Evolutionary conservation across 2,329 filamentous ascomycete species (phyloP).

Genomic region (Pseudogymnoascus sp.): DNA sequence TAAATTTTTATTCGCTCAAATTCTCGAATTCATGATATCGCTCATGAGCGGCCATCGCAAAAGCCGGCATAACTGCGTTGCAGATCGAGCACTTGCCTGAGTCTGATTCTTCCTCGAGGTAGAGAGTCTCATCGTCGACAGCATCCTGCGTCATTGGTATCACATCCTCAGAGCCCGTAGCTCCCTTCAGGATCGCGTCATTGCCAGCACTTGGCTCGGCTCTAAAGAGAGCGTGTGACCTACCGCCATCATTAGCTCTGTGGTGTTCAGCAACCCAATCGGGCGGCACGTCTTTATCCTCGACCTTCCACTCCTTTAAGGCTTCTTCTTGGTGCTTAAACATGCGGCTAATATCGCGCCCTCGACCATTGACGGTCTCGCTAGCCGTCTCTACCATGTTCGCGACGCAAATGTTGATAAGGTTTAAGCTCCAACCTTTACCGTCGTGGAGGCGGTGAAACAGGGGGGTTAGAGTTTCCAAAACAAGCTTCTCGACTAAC

Average conservation of each 20-base stretch:
- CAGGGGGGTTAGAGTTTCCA: conserved; percentile 60
- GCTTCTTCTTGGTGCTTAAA: conserved; percentile 67
- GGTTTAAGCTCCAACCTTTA: conserved; percentile 65
- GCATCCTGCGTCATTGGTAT: conserved; percentile 21
- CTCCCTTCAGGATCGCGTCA: conserved; percentile 17
- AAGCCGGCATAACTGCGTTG: conserved; percentile 39
- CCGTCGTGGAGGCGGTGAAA: conserved; percentile 66
- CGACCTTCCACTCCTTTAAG: conserved; percentile 58
- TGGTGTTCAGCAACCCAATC: conserved; percentile 13
- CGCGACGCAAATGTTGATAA: conserved; percentile 80
- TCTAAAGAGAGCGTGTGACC: not conserved
- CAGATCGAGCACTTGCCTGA: conserved; percentile 34
- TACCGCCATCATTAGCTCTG: not conserved
- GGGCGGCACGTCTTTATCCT: conserved; percentile 35
- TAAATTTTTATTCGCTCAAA: conserved; percentile 7
- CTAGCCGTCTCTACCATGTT: conserved; percentile 63
- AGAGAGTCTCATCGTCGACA: conserved; percentile 9
- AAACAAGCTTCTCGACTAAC: conserved; percentile 61
- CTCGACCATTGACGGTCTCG: conserved; percentile 41
- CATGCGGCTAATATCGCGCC: conserved; percentile 75
- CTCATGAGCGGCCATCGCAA: conserved; percentile 42
- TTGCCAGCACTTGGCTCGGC: conserved; percentile 26
- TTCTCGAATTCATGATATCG: conserved; percentile 35
- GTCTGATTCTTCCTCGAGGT: conserved; percentile 21
- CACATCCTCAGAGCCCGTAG: conserved; percentile 23